These are phyloP conservation scores for Pleurotus tuber-regium DNA, from an alignment of 768 basidiomycete genomes.

Conservation along the genomic window DNA sequence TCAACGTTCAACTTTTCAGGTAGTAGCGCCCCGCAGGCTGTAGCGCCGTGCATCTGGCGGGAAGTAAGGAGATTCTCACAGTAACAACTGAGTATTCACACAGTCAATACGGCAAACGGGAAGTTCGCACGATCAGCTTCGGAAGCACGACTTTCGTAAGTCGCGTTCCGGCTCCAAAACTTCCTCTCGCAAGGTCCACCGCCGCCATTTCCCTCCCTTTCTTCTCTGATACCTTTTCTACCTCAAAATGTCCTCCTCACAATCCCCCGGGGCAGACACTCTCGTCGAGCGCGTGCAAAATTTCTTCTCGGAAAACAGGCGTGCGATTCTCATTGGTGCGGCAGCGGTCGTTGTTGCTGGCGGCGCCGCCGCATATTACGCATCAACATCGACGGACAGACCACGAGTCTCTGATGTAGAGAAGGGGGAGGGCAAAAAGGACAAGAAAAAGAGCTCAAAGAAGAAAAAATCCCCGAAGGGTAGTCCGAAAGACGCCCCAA, in stretches of 20 bases:
- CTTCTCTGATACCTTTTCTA: background rate
- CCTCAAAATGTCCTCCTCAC: background rate
- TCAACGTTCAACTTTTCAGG: too few relatives aligned
- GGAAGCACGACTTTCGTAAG: background rate
- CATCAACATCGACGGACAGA: constrained; percentile 46
- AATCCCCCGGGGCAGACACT: constrained; percentile 11
- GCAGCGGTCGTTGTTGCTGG: constrained; percentile 70
- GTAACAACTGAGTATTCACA: too few relatives aligned
- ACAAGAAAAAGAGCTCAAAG: constrained; percentile 46
- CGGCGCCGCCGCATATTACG: constrained; percentile 77
- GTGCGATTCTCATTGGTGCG: constrained; percentile 67
- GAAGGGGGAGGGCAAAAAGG: constrained; percentile 44
- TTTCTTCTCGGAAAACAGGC: constrained; percentile 78
- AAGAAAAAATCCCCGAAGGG: constrained; percentile 60
- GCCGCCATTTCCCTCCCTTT: background rate
- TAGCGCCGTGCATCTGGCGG: too few relatives aligned
- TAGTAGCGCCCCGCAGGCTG: too few relatives aligned
- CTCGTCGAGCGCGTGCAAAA: constrained; percentile 62
- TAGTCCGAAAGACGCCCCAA: constrained; percentile 56
- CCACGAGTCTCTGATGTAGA: constrained; percentile 33
- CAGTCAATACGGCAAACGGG: too few relatives aligned
- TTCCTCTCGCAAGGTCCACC: background rate
- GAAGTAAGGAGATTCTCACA: too few relatives aligned
- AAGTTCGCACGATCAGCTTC: background rate
- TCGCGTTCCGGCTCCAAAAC: constrained; percentile 1